Evolutionary conservation across 2,329 filamentous ascomycete species (phyloP).

Genomic region (Fonsecaea pedrosoi): DNA sequence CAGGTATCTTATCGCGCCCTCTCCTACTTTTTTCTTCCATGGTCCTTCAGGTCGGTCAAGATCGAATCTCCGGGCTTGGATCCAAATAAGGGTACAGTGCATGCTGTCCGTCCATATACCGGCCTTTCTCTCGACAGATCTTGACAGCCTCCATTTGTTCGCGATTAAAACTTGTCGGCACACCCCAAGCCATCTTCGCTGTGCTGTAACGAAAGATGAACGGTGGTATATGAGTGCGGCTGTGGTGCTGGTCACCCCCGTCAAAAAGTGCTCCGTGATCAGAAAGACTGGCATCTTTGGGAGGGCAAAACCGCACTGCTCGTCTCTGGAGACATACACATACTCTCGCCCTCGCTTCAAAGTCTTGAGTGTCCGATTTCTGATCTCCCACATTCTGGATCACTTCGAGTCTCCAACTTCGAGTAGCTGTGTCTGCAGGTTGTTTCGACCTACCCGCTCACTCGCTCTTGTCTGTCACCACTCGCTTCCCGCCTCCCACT

Average conservation of each 20-base stretch:
- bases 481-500: neutral
- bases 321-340: neutral
- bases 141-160: neutral
- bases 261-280: neutral
- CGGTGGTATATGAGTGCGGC: no score
- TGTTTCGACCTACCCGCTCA: slow-evolving; percentile 1
- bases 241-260: neutral
- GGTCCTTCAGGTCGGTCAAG: no score
- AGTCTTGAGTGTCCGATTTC: neutral
- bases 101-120: no score
- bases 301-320: neutral
- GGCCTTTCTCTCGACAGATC: no score
- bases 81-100: no score
- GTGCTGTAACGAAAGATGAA: neutral
- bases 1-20: no score
- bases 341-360: neutral
- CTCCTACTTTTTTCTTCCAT: no score
- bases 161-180: neutral
- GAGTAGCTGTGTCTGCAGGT: neutral
- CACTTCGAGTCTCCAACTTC: neutral
- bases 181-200: neutral
- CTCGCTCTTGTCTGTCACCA: slow-evolving; percentile 10
- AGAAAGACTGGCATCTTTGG: neutral
- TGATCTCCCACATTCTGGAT: neutral
- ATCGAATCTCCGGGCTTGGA: no score